Conservation (phyloP, 805 yeast species). For the Candida ascalaphidarum region DNA sequence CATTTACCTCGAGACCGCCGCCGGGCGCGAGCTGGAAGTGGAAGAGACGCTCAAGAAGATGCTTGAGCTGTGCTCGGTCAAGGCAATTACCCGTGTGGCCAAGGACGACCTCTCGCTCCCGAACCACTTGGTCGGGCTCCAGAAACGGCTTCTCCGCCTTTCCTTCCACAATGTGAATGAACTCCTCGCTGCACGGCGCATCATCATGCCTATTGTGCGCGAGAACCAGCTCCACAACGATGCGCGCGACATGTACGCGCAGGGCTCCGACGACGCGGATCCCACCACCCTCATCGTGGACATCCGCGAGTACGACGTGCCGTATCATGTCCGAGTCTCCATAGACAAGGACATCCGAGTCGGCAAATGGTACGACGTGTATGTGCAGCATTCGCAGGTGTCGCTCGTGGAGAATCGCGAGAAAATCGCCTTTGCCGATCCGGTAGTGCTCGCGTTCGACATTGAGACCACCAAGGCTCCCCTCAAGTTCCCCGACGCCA, state of each 20-base stretch:
- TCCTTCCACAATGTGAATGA: slow-evolving; percentile 70
- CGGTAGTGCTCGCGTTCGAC: slow-evolving; percentile 93
- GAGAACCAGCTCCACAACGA: slow-evolving; percentile 56
- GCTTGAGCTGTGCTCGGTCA: slow-evolving; percentile 53
- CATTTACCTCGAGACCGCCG: slow-evolving; percentile 61
- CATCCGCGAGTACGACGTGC: slow-evolving; percentile 90
- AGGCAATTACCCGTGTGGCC: slow-evolving; percentile 41
- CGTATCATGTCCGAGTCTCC: slow-evolving; percentile 93
- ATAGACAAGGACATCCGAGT: slow-evolving; percentile 82
- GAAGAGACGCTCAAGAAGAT: slow-evolving; percentile 73
- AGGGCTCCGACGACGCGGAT: slow-evolving; percentile 28
- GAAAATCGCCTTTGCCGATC: slow-evolving; percentile 92
- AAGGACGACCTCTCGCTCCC: slow-evolving; percentile 80
- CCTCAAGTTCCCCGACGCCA: slow-evolving; percentile 87
- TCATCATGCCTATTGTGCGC: slow-evolving; percentile 59
- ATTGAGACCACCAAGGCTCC: slow-evolving; percentile 97
- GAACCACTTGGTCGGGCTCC: slow-evolving; percentile 78
- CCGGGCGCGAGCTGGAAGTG: slow-evolving; percentile 59
- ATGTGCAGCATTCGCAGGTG: slow-evolving; percentile 49
- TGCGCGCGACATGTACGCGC: slow-evolving; percentile 50
- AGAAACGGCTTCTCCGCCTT: slow-evolving; percentile 55
- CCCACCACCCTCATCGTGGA: slow-evolving; percentile 67
- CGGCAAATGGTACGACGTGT: slow-evolving; percentile 92
- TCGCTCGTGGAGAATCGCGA: slow-evolving; percentile 53
- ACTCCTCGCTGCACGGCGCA: slow-evolving; percentile 64